These are phyloP conservation scores for Canna indica DNA, from an alignment of 176 grass and related monocot species.

Conservation along the genomic window DNA sequence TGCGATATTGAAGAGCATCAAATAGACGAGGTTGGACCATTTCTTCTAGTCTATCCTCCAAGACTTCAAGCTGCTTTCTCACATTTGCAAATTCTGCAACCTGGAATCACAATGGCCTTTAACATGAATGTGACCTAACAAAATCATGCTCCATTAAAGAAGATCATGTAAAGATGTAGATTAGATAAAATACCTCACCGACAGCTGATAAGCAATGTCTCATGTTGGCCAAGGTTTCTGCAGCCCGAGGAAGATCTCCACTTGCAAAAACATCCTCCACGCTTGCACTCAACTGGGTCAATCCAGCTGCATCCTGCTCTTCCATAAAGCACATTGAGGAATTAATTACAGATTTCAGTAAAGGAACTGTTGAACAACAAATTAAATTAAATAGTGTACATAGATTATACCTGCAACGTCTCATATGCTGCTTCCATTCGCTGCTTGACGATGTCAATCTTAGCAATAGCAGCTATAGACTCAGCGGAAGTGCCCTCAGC, in stretches of 20 bases:
- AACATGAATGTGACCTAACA: neutral
- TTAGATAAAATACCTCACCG: conserved; percentile 48
- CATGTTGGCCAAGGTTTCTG: conserved; percentile 97
- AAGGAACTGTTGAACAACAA: neutral
- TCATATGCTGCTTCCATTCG: conserved; percentile 92
- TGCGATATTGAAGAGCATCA: conserved; percentile 87
- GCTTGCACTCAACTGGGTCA: conserved; percentile 88
- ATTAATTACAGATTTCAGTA: neutral
- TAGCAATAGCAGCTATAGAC: conserved; percentile 79
- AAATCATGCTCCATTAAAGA: neutral
- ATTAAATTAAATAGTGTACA: neutral
- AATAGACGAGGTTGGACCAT: conserved; percentile 84
- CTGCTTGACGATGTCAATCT: conserved; percentile 86
- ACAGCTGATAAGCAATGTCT: conserved; percentile 99
- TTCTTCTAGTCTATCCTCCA: conserved; percentile 93
- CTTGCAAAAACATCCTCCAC: conserved; percentile 99
- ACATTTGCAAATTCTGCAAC: conserved; percentile 99
- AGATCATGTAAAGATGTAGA: conserved; percentile 12
- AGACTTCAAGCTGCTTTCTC: conserved; percentile 94
- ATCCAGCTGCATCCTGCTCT: conserved; percentile 86
- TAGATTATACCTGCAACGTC: conserved; percentile 66
- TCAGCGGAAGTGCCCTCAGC: conserved; percentile 95
- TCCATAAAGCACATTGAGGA: conserved; percentile 2
- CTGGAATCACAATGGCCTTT: conserved; percentile 36
- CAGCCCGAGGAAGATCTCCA: conserved; percentile 83